Evolutionary conservation across 345 rosid species (phyloP).

Genomic region (Anastatica hierochuntica): DNA sequence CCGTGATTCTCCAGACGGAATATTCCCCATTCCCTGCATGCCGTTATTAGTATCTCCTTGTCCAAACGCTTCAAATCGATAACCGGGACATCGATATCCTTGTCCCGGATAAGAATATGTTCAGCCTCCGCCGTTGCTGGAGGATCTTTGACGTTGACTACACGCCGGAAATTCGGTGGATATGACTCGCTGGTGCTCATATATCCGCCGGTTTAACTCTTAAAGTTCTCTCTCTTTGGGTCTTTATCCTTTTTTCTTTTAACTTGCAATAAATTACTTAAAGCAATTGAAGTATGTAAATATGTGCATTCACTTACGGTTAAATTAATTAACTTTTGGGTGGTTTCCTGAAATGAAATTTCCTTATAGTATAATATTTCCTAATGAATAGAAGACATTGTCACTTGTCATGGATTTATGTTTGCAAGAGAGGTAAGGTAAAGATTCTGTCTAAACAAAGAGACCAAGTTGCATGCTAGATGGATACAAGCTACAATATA

Average conservation of each 20-base stretch:
- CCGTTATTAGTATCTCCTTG: conserved; percentile 34
- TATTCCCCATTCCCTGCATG: conserved; percentile 57
- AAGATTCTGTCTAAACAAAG: background rate
- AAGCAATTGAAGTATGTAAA: background rate
- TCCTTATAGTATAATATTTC: background rate
- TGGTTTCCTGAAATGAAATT: too few relatives aligned
- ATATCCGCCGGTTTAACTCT: background rate
- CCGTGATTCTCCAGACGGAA: conserved; percentile 68
- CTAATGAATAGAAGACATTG: conserved; percentile 4
- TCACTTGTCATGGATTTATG: conserved; percentile 13
- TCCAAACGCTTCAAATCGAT: conserved; percentile 40
- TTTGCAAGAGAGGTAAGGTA: background rate
- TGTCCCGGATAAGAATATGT: conserved; percentile 13
- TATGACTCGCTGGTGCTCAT: conserved; percentile 33
- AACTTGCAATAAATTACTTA: background rate
- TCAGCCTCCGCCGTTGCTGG: conserved; percentile 1
- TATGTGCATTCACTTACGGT: background rate
- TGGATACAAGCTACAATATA: conserved; percentile 1
- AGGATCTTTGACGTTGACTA: background rate
- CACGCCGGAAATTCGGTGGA: conserved; percentile 38
- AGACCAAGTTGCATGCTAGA: conserved; percentile 13
- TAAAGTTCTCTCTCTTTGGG: background rate
- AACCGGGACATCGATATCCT: conserved; percentile 37
- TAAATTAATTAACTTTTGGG: too few relatives aligned
- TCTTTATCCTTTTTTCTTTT: background rate